phyloP scores from a whole-genome alignment of 306 rosid species.

The Pyrus bretschneideri region DNA sequence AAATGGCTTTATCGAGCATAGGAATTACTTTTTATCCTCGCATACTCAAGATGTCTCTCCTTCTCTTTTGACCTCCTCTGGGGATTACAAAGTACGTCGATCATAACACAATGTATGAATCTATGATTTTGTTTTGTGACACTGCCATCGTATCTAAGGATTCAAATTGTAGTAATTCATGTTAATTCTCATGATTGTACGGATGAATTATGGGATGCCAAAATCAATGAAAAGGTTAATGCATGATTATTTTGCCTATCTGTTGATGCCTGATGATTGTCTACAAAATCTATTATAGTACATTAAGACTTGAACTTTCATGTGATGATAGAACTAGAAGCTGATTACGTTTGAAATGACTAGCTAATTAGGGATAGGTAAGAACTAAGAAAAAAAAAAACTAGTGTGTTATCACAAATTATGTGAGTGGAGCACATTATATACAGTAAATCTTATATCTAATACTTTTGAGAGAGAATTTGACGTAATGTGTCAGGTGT shows the following conservation, averaged over 20 bases:
- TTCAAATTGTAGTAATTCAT: neutral
- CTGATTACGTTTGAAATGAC: neutral
- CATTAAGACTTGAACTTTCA: neutral
- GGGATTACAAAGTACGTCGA: conserved; percentile 9
- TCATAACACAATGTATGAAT: neutral
- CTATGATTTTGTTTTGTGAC: neutral
- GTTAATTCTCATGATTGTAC: conserved; percentile 24
- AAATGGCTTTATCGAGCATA: conserved; percentile 48
- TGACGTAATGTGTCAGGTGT: neutral
- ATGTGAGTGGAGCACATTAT: neutral
- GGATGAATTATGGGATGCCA: neutral
- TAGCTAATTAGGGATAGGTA: neutral
- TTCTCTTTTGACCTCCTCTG: conserved; percentile 51
- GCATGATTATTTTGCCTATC: neutral
- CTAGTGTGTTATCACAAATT: neutral
- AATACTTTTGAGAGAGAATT: neutral
- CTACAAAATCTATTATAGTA: neutral
- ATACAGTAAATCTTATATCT: neutral
- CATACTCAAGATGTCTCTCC: conserved; percentile 52
- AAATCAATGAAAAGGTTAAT: conserved; percentile 21
- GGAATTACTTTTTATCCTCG: conserved; percentile 35
- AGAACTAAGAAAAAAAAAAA: neutral
- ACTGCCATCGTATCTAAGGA: conserved; percentile 9
- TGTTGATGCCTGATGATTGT: too few species aligned
- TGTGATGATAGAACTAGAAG: neutral